These are phyloP conservation scores for Coprinopsis strossmayeri DNA, from an alignment of 768 basidiomycete genomes.

Conservation along the genomic window DNA sequence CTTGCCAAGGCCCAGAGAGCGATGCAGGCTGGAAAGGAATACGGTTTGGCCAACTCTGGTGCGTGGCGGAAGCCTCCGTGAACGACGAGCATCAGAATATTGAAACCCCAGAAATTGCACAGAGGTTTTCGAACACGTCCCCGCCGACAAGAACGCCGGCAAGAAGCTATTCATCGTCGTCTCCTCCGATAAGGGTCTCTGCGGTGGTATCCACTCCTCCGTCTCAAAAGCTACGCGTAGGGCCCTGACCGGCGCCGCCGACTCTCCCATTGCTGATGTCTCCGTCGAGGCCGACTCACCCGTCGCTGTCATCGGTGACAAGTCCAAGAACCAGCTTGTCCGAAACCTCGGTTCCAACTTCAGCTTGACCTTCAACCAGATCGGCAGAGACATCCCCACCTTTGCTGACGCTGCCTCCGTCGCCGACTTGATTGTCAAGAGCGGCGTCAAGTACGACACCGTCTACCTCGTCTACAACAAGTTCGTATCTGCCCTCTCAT, in stretches of 20 bases:
- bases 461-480: conserved; percentile 77
- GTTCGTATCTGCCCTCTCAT: conserved; percentile 86
- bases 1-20: conserved; percentile 94
- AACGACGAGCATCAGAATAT: too few relatives aligned
- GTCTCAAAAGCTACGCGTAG: conserved; percentile 86
- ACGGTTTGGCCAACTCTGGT: conserved; percentile 91
- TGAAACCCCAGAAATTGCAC: conserved; percentile 11
- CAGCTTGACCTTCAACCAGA: conserved; percentile 90
- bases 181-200: conserved; percentile 98
- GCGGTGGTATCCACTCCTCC: conserved; percentile 98
- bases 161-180: conserved; percentile 89
- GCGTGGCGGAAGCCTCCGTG: too few relatives aligned
- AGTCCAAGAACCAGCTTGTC: conserved; percentile 88
- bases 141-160: conserved; percentile 59
- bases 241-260: conserved; percentile 48
- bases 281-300: conserved; percentile 55
- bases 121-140: conserved; percentile 86
- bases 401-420: conserved; percentile 94
- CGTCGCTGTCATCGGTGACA: conserved; percentile 91
- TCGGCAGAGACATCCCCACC: conserved; percentile 94
- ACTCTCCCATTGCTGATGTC: conserved; percentile 39
- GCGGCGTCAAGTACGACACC: conserved; percentile 81
- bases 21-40: conserved; percentile 89
- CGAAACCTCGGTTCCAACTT: conserved; percentile 62
- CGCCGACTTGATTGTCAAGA: conserved; percentile 86